These are phyloP conservation scores for Microdochium trichocladiopsis DNA, from an alignment of 2,329 filamentous ascomycete genomes.

Conservation along the genomic window DNA sequence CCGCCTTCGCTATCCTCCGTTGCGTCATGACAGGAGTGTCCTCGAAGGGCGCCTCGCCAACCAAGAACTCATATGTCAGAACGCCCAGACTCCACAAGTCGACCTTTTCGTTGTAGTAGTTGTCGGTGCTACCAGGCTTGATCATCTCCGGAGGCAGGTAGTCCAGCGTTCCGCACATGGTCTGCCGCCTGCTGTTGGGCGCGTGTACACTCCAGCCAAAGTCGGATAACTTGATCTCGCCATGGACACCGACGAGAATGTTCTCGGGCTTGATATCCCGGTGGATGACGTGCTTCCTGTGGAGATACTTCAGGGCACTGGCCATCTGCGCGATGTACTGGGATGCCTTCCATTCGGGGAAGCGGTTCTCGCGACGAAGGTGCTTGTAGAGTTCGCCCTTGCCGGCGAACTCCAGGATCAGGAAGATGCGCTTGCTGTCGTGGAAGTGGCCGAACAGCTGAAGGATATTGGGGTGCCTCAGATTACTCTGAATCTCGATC, in stretches of 20 bases:
- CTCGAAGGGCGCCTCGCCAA: constrained; percentile 94
- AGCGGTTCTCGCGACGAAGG: constrained; percentile 68
- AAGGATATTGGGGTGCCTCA: constrained; percentile 79
- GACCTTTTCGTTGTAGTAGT: constrained; percentile 91
- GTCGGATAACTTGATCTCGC: constrained; percentile 97
- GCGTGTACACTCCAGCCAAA: constrained; percentile 99
- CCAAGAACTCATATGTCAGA: constrained; percentile 90
- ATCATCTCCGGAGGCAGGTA: constrained; percentile 99
- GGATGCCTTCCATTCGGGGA: constrained; percentile 79
- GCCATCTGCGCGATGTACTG: constrained; percentile 89
- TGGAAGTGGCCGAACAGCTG: constrained; percentile 84
- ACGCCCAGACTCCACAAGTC: constrained; percentile 96
- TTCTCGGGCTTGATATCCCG: constrained; percentile 98
- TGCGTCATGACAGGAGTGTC: constrained; percentile 94
- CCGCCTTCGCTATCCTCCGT: constrained; percentile 75
- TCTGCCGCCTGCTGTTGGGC: constrained; percentile 86
- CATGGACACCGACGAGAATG: constrained; percentile 90
- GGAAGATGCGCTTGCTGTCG: constrained; percentile 79
- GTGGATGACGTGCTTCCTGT: constrained; percentile 97
- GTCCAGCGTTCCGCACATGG: constrained; percentile 95
- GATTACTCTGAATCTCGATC: constrained; percentile 84
- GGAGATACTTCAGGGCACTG: constrained; percentile 80
- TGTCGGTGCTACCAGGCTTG: constrained; percentile 70
- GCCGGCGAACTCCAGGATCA: constrained; percentile 81
- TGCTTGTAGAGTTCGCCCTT: constrained; percentile 88